A percentile compares a stretch with the other conserved stretches of the same genome.
These are phyloP conservation scores for Eimeria maxima DNA, from an alignment of 169 alveolate species.

Conservation along the genomic window DNA sequence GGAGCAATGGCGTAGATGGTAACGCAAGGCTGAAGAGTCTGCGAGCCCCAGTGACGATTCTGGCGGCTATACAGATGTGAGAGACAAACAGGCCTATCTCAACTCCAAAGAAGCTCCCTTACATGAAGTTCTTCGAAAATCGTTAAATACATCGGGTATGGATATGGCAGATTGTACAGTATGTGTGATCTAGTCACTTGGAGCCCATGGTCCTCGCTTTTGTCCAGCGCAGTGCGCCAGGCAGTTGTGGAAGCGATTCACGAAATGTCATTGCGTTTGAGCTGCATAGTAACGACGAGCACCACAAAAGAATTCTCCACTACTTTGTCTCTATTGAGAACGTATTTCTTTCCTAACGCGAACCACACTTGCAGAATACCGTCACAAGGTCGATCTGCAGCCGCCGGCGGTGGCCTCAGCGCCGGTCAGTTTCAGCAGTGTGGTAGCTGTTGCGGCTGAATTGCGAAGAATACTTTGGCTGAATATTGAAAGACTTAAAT, in stretches of 20 bases:
- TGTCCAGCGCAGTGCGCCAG: constrained; percentile 8
- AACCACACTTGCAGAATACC: neutral
- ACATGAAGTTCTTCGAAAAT: neutral
- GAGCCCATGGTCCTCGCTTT: neutral
- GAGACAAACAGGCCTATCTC: neutral
- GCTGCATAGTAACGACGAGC: neutral
- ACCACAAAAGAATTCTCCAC: neutral
- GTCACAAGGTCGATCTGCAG: neutral
- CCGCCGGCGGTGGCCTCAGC: constrained; percentile 43
- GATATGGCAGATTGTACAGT: neutral
- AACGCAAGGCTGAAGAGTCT: neutral
- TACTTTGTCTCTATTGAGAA: neutral
- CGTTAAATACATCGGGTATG: neutral
- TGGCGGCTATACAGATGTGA: neutral
- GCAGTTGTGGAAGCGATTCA: neutral
- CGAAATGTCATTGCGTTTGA: neutral
- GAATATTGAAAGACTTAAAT: neutral
- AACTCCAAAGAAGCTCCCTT: neutral
- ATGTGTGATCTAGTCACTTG: neutral
- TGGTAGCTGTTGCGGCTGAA: neutral
- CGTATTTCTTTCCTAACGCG: neutral
- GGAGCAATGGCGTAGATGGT: neutral
- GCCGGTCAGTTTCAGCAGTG: constrained; percentile 14
- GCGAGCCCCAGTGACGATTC: neutral
- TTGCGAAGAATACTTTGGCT: neutral